A percentile compares a stretch with the other conserved stretches of the same genome.
Conservation (phyloP, 2,329 filamentous ascomycete genomes). For the Penicillium sp. region DNA sequence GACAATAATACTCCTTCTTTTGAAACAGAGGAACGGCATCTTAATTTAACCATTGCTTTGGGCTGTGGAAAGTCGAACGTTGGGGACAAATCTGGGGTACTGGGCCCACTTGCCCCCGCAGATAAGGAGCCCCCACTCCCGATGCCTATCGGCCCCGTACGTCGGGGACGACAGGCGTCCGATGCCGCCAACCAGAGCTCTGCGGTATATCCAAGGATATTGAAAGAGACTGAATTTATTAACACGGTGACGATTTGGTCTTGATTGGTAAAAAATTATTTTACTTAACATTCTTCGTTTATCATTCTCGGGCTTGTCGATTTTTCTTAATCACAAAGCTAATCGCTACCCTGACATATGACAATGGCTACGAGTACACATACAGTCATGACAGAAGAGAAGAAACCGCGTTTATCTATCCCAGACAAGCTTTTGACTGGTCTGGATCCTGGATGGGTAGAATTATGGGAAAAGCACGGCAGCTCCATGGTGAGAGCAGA, state of each 20-base stretch:
- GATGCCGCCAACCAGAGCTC: slow-evolving; percentile 16
- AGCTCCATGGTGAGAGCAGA: slow-evolving; percentile 28
- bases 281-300: background rate
- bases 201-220: background rate
- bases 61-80: background rate
- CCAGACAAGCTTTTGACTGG: slow-evolving; percentile 19
- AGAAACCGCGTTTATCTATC: slow-evolving; percentile 4
- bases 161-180: background rate
- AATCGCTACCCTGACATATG: background rate
- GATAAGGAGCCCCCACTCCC: background rate
- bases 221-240: background rate
- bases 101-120: background rate
- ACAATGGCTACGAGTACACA: slow-evolving; percentile 1
- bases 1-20: too few species aligned
- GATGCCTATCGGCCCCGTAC: background rate
- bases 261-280: background rate
- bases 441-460: slow-evolving; percentile 31
- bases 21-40: background rate
- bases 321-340: background rate
- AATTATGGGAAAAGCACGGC: slow-evolving; percentile 32
- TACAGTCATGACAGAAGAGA: background rate
- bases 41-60: background rate
- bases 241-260: background rate
- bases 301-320: background rate
- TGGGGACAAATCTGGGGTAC: background rate